Conservation (phyloP, 2,329 filamentous ascomycete species). For the Arthrocladium fulminans region DNA sequence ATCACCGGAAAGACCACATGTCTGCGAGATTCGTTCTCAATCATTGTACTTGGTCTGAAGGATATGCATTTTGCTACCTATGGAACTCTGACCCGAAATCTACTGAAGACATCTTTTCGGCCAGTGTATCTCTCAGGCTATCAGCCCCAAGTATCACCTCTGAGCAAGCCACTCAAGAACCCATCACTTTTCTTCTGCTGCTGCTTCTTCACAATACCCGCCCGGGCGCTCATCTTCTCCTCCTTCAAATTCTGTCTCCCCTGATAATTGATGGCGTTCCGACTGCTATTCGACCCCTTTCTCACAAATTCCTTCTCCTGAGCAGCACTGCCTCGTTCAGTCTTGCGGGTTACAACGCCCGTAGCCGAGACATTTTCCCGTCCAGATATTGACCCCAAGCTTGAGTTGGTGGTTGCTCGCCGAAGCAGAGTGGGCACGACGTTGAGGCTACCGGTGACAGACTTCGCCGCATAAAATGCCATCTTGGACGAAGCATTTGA, state of each 20-base stretch:
- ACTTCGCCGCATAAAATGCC: slow-evolving; percentile 19
- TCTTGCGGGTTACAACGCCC: slow-evolving; percentile 19
- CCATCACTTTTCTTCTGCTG: slow-evolving; percentile 14
- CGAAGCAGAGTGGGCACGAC: slow-evolving; percentile 19
- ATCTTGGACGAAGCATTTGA: slow-evolving; percentile 16
- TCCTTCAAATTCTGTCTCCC: slow-evolving; percentile 17
- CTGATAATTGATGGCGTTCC: slow-evolving; percentile 22
- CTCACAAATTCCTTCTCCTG: slow-evolving; percentile 22
- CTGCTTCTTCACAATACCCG: slow-evolving; percentile 18
- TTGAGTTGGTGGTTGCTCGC: slow-evolving; percentile 23
- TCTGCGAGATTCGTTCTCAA: no score
- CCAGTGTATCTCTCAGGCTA: no score
- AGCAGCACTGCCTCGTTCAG: slow-evolving; percentile 19
- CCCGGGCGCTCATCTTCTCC: slow-evolving; percentile 22
- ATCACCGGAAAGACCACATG: no score
- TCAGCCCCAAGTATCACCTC: slow-evolving; percentile 18
- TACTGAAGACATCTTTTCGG: background rate
- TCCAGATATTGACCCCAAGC: slow-evolving; percentile 14
- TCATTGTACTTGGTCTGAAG: no score
- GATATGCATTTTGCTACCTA: no score
- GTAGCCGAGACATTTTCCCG: slow-evolving; percentile 21
- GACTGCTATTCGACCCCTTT: slow-evolving; percentile 18
- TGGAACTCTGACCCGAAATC: background rate
- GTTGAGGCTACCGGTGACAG: slow-evolving; percentile 12
- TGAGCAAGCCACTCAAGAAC: slow-evolving; percentile 20